Conservation (phyloP, 176 grass and related monocot species). For the Oryza coarctata region DNA sequence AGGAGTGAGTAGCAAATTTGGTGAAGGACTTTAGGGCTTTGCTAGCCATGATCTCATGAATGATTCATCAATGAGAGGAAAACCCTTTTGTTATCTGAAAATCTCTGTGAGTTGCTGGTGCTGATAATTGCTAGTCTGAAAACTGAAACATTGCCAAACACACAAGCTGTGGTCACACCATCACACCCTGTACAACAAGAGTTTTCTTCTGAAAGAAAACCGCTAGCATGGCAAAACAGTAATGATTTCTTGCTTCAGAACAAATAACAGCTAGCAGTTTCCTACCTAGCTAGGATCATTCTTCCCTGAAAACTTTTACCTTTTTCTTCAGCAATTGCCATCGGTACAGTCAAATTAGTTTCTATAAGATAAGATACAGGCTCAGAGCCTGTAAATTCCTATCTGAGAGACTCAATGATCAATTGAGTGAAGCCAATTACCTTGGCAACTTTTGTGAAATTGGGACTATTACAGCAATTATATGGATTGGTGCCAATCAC, state of each 20-base stretch:
- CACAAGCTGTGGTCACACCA: conserved; percentile 16
- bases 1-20: conserved; percentile 27
- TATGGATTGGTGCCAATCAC: not conserved
- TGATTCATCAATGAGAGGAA: not conserved
- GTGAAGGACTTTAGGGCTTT: conserved; percentile 30
- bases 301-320: not conserved
- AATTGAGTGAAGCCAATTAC: not conserved
- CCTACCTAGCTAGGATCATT: conserved; percentile 22
- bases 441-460: not conserved
- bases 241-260: conserved; percentile 34
- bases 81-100: not conserved
- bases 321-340: not conserved
- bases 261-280: conserved; percentile 4
- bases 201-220: conserved; percentile 29
- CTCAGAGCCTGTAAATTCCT: not conserved
- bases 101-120: not conserved
- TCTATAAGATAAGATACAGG: not conserved
- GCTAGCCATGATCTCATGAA: conserved; percentile 18
- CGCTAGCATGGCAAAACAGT: conserved; percentile 21
- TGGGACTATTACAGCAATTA: not conserved
- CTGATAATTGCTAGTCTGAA: conserved; percentile 31
- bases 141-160: conserved; percentile 24
- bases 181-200: conserved; percentile 21
- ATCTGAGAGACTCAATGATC: not conserved
- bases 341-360: not conserved